phyloP scores from a whole-genome alignment of 495 filamentous ascomycete genomes.

The Amorphotheca resinae region DNA sequence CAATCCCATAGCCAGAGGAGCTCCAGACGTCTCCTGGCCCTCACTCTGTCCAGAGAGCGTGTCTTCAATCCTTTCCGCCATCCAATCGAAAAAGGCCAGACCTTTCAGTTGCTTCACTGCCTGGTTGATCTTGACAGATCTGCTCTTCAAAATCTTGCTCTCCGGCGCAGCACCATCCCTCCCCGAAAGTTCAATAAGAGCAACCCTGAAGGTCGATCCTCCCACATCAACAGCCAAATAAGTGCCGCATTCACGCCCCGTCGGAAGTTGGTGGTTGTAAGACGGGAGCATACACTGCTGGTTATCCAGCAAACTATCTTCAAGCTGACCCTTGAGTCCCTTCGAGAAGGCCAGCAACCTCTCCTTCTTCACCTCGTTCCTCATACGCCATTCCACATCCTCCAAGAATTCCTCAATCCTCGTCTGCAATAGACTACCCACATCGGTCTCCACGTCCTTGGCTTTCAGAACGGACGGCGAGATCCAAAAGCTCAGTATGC shows the following conservation, averaged over 20 bases:
- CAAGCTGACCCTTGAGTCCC: slow-evolving; percentile 35
- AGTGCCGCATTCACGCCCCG: slow-evolving; percentile 54
- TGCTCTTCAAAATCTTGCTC: slow-evolving; percentile 30
- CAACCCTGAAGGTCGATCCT: slow-evolving; percentile 70
- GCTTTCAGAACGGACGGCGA: slow-evolving; percentile 26
- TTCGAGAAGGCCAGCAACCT: slow-evolving; percentile 28
- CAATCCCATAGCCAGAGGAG: slow-evolving; percentile 44
- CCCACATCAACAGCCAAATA: slow-evolving; percentile 52
- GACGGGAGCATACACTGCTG: slow-evolving; percentile 45
- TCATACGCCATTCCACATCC: slow-evolving; percentile 26
- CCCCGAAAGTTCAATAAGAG: slow-evolving; percentile 57
- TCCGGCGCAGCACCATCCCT: slow-evolving; percentile 21
- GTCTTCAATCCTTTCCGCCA: slow-evolving; percentile 60
- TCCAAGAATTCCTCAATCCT: slow-evolving; percentile 19
- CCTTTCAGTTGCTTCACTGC: slow-evolving; percentile 33
- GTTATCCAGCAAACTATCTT: slow-evolving; percentile 31
- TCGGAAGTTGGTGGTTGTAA: slow-evolving; percentile 60
- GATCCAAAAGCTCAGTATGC: slow-evolving; percentile 37
- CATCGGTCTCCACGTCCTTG: slow-evolving; percentile 22
- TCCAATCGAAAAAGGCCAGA: slow-evolving; percentile 64
- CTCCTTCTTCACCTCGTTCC: slow-evolving; percentile 26
- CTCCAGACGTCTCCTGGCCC: slow-evolving; percentile 9
- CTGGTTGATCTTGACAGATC: slow-evolving; percentile 38
- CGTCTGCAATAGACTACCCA: background rate
- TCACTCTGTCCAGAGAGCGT: slow-evolving; percentile 29